Base-by-base conservation (phyloP, 495 filamentous ascomycete species). In the Daldinia vernicosa region DNA sequence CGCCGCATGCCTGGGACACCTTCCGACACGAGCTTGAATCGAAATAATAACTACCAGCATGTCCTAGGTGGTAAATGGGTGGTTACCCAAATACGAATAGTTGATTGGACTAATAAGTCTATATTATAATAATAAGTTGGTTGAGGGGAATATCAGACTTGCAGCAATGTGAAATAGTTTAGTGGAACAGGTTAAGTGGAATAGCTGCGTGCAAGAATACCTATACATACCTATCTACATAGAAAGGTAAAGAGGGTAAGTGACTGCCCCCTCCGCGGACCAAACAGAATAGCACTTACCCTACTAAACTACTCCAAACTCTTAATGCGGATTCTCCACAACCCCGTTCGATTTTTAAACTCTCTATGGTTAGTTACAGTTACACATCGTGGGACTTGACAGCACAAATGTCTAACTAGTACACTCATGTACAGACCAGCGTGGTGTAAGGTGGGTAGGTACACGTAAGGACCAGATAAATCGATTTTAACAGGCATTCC, bases 241-340 rank as follows among this genome's bases (percentile, higher is more conserved):
- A 32, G 39, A 15, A 33, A 40, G 28, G 26, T 45, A 33, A 67
- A 54, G 30, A 19, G 56, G 56, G 54, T 60, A 53, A 67, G 52
- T 59, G 58, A 27, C 60, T 55, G 60, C 47, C 35, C 14, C 51
- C 55, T 63, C 69, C 69, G 63, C 53, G 57, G 53, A 11, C 53
- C 66, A 69, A 69, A 19, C 28, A 62, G 22, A 56, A 40, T 40
- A 50, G 22, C 5, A n/a, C 7, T 17, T 33, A n/a, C 37, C 40
- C 27, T 50, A 40, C 39, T 40, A 40, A 40, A 40, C 15, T 40
- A 40, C 37, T 40, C 37, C 37, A 40, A 40, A 40, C 15, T 40
- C 15, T 17, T 40, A 40, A 40, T 17, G 4, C 37, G 6, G 12
- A 39, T 14, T 45, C 40, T 19, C 40, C 17, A 45, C 40, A 19